Evolutionary conservation across 164 flowering plant species (phyloP).

Genomic region (Berberis thunbergii): DNA sequence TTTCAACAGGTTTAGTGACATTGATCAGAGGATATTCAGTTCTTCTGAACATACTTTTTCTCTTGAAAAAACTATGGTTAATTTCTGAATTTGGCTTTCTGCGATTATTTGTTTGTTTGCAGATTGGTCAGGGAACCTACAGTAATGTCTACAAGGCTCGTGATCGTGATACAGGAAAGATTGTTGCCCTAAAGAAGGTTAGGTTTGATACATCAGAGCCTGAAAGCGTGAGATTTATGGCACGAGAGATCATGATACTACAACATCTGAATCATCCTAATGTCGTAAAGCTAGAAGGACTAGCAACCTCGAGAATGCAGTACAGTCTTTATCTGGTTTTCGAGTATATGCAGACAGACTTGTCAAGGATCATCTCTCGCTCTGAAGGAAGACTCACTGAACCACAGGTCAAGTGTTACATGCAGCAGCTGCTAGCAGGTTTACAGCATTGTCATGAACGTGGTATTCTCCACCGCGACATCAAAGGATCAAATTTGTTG

Average conservation of each 20-base stretch:
- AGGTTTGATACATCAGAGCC: constrained; percentile 59
- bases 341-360: constrained; percentile 52
- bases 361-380: constrained; percentile 34
- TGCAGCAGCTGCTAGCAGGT: constrained; percentile 63
- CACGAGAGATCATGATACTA: constrained; percentile 56
- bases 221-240: constrained; percentile 67
- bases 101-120: constrained; percentile 11
- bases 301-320: constrained; percentile 70
- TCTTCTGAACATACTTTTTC: neutral
- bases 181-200: constrained; percentile 75
- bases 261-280: constrained; percentile 63
- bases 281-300: constrained; percentile 57
- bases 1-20: no score
- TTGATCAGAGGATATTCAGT: neutral
- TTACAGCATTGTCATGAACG: constrained; percentile 60
- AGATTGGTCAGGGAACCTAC: constrained; percentile 75
- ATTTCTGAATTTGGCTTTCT: neutral
- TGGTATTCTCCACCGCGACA: constrained; percentile 61
- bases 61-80: neutral
- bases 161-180: constrained; percentile 45
- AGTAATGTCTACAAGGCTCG: constrained; percentile 72
- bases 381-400: constrained; percentile 41
- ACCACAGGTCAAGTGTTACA: constrained; percentile 52
- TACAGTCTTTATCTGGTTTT: constrained; percentile 67
- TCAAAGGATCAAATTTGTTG: constrained; percentile 59